Conservation (phyloP, 768 basidiomycete genomes). For the Tricholoma terreum region DNA sequence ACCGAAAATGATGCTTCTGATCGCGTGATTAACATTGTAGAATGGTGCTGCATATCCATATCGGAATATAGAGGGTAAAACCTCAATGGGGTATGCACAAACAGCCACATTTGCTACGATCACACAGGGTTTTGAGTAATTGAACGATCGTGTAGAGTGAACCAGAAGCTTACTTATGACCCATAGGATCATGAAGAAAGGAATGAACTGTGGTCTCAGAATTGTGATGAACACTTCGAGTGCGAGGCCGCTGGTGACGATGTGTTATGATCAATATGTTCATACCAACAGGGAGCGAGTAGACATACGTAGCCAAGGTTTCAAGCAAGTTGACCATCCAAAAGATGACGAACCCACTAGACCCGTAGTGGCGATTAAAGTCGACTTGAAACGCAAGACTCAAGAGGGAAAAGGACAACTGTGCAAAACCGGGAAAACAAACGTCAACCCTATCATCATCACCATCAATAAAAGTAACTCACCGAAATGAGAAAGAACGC, state of each 20-base stretch:
- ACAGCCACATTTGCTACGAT: constrained; percentile 55
- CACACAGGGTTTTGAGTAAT: background rate
- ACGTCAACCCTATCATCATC: background rate
- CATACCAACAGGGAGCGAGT: background rate
- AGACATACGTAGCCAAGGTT: constrained; percentile 52
- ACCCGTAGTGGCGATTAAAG: constrained; percentile 46
- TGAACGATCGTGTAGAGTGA: background rate
- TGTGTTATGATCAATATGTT: background rate
- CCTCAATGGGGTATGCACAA: constrained; percentile 45
- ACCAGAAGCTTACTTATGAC: constrained; percentile 48
- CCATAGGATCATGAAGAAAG: constrained; percentile 63
- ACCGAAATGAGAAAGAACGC: constrained; percentile 40
- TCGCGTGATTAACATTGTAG: constrained; percentile 51
- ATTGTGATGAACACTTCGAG: constrained; percentile 60
- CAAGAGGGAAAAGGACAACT: constrained; percentile 56
- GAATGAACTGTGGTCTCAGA: constrained; percentile 47
- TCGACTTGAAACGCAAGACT: constrained; percentile 60
- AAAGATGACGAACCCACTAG: constrained; percentile 55
- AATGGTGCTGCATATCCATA: constrained; percentile 57
- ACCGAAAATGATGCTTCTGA: constrained; percentile 48
- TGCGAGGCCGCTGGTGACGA: constrained; percentile 48
- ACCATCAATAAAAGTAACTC: background rate
- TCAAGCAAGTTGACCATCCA: constrained; percentile 64
- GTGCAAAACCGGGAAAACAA: background rate
- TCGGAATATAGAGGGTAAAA: constrained; percentile 44